Evolutionary conservation across 306 rosid genomes (phyloP), one percentile per base, ranked within the genome.

Genomic region (Psophocarpus tetragonolobus): DNA sequence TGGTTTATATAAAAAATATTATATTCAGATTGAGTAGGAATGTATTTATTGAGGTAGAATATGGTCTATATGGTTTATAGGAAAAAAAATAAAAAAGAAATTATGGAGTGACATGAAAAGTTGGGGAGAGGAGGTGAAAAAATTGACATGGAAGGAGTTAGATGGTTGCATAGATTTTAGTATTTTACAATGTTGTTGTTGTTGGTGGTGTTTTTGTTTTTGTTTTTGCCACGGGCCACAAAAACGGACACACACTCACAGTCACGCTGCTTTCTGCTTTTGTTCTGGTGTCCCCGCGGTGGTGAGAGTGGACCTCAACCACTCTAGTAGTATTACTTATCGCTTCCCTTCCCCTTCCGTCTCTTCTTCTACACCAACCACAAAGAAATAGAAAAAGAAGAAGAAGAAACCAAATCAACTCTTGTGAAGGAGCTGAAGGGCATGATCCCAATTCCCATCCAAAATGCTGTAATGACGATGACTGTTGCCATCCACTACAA

Each of bases 231-330:
- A 38, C 30, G 18, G 68, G 38, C 27, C 61, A 48, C 32, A 30
- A 18, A 42, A 0, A 7, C 51, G 10, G 2, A 38, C 15, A n/a
- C 38, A 13, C 21, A 24, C 26, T 21, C 36, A n/a, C 17, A 68
- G 23, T 23, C 20, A 68, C 18, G 14, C 60, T 45, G 27, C 42
- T 69, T 45, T 69, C 42, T 62, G 38, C 36, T 63, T 39, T 53
- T 83, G 74, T 69, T 53, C 53, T 71, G 32, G 56, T 68, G 45
- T 63, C 78, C 81, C 62, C 64, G n/a, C n/a, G 60, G 75, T 70
- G 76, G 35, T 24, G 23, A 81, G 67, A 68, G 68, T 74, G 71
- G 24, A 80, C 69, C 20, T 66, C 80, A 69, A 32, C 74, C 68
- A 47, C 73, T 80, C 35, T 24, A 32, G 36, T 0, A 27, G n/a